Percentiles rank a stretch among this genome's conserved stretches.
Evolutionary conservation across 495 filamentous ascomycete species (phyloP).

Genomic region (Penicillium paxilli): DNA sequence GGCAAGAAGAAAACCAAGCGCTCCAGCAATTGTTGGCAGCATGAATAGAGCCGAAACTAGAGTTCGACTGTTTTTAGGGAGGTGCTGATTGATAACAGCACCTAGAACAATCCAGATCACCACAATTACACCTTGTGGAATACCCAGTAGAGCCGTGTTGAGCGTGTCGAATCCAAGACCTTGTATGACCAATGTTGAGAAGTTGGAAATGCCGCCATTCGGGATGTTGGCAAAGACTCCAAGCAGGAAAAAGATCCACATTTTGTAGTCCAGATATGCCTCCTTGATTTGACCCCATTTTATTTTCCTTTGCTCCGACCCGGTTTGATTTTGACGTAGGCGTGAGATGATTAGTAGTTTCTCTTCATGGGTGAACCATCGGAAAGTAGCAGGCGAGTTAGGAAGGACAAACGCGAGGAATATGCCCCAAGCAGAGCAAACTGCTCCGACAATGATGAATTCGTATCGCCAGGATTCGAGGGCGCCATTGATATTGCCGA

Average conservation of each 20-base stretch:
- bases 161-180: conserved; percentile 54
- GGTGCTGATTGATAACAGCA: conserved; percentile 50
- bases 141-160: conserved; percentile 35
- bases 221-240: conserved; percentile 38
- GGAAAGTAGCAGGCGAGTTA: conserved; percentile 47
- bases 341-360: conserved; percentile 52
- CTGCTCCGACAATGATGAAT: conserved; percentile 47
- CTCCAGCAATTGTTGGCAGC: conserved; percentile 49
- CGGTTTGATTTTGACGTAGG: conserved; percentile 53
- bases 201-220: conserved; percentile 54
- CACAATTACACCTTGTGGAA: conserved; percentile 56
- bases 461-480: conserved; percentile 58
- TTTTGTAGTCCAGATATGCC: conserved; percentile 47
- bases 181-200: conserved; percentile 57
- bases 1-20: conserved; percentile 51
- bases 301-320: conserved; percentile 54
- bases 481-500: conserved; percentile 53
- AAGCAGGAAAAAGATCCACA: conserved; percentile 41
- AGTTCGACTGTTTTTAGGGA: conserved; percentile 48
- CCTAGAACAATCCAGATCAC: conserved; percentile 50
- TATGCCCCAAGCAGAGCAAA: conserved; percentile 37
- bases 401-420: conserved; percentile 46
- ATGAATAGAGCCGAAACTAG: conserved; percentile 47
- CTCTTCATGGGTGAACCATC: conserved; percentile 39
- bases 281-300: conserved; percentile 51